Evolutionary conservation across 2,329 filamentous ascomycete genomes (phyloP), one percentile per base, ranked within the genome.

Genomic region (Lasiodiplodia sp.): DNA sequence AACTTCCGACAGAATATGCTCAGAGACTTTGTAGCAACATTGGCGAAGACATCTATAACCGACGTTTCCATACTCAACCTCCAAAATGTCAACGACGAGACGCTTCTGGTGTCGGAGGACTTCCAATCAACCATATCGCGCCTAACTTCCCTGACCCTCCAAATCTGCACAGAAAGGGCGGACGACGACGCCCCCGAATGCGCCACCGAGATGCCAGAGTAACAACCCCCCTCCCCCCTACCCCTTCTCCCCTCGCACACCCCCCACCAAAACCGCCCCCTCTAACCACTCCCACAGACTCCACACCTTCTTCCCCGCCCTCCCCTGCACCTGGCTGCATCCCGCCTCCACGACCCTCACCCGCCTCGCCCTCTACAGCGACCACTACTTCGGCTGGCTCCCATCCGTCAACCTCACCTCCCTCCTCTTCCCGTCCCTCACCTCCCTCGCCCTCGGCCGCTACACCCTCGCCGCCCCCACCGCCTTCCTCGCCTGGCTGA

Each of bases 361-460:
- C 55, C 55, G 21, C 23, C 55, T 58, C 12, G 31, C 28, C 31
- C 55, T 58, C 55, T 58, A 58, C 55, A 23, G 31, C 55, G 55
- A 58, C 28, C 21, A 31, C 31, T 37, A 37, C 55, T 12, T n/a
- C 55, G 37, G 37, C 31, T 58, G 18, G 18, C 38, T 16, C 21
- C 55, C 55, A 0, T 4, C 1, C 18, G 16, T 58, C 28, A 8
- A 58, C 31, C 55, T 38, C 0, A 8, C 18, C 31, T 1, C 28
- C 18, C 18, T 58, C 14, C 16, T 21, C 31, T 38, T 58, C 55
- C 55, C 55, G 0, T 18, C 14, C 55, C 28, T 58, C 4, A n/a
- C 28, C 55, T n/a, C 55, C 28, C 55, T 58, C 37, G 25, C 55
- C 31, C 55, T 58, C 31, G 55, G 55, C 28, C 18, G n/a, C 55